A percentile compares a stretch with the other conserved stretches of the same genome.
phyloP scores from a whole-genome alignment of 2,329 filamentous ascomycete genomes.

The Botrytis aclada region DNA sequence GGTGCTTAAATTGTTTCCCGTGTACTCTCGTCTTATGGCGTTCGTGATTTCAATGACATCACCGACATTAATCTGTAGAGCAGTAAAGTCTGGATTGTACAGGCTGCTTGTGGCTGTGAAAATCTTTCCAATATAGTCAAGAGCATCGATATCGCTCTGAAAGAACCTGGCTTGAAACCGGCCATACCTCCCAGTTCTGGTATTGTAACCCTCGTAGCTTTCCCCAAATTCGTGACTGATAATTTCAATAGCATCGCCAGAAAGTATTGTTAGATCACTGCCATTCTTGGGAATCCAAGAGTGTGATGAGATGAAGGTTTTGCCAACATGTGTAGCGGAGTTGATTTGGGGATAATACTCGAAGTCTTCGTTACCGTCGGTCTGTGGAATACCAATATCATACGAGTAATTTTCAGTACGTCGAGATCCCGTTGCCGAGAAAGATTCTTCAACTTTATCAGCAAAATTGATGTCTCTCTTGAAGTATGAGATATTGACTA shows the following conservation, averaged over 20 bases:
- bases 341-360: not conserved
- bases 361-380: not conserved
- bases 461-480: not conserved
- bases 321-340: not conserved
- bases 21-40: not conserved
- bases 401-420: not conserved
- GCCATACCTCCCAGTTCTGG: not conserved
- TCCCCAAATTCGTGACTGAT: not conserved
- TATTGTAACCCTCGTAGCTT: not conserved
- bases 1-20: not conserved
- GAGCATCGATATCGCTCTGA: not conserved
- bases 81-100: not conserved
- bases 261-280: not conserved
- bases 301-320: not conserved
- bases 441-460: not conserved
- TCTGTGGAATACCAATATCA: not conserved
- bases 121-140: not conserved
- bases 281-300: not conserved
- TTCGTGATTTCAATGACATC: not conserved
- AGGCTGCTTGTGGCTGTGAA: not conserved
- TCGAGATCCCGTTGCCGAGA: not conserved
- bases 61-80: not conserved
- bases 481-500: not conserved
- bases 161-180: not conserved
- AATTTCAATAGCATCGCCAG: not conserved